Conservation (phyloP, 208 protist genomes). For the Leishmania guyanensis region DNA sequence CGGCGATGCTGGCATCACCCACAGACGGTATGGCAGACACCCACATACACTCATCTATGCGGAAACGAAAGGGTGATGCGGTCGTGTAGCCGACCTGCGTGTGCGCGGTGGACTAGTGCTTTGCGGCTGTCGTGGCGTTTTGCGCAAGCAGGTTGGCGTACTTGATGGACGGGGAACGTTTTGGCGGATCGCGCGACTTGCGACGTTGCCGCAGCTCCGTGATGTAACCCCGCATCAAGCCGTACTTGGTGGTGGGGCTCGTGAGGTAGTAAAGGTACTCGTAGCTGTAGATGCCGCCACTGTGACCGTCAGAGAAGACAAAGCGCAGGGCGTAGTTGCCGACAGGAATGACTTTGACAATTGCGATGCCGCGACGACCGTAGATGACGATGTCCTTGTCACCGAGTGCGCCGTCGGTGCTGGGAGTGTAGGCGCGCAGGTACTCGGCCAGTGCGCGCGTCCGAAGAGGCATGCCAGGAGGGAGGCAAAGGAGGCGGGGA, state of each 20-base stretch:
- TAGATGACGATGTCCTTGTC: conserved; percentile 62
- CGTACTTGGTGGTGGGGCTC: conserved; percentile 45
- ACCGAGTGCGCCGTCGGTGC: conserved; percentile 73
- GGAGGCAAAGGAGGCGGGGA: background rate
- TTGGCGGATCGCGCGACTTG: conserved; percentile 74
- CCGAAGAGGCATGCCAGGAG: conserved; percentile 12
- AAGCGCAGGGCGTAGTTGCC: conserved; percentile 89
- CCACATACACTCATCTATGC: background rate
- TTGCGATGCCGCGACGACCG: conserved; percentile 79
- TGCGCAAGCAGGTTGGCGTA: background rate
- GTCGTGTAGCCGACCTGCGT: background rate
- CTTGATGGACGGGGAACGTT: conserved; percentile 41
- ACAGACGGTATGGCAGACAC: background rate
- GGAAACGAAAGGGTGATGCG: background rate
- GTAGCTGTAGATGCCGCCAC: conserved; percentile 85
- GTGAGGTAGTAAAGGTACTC: conserved; percentile 82
- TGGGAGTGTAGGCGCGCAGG: conserved; percentile 79
- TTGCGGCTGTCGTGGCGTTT: background rate
- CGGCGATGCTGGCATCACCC: too few relatives aligned
- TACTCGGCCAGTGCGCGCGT: conserved; percentile 31
- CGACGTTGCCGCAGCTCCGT: conserved; percentile 42
- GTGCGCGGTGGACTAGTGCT: background rate
- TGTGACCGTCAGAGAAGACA: conserved; percentile 85
- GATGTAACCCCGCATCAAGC: conserved; percentile 84
- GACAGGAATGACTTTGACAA: conserved; percentile 70